Evolutionary conservation across 495 filamentous ascomycete genomes (phyloP).

Genomic region (Tetracladium marchalianum): DNA sequence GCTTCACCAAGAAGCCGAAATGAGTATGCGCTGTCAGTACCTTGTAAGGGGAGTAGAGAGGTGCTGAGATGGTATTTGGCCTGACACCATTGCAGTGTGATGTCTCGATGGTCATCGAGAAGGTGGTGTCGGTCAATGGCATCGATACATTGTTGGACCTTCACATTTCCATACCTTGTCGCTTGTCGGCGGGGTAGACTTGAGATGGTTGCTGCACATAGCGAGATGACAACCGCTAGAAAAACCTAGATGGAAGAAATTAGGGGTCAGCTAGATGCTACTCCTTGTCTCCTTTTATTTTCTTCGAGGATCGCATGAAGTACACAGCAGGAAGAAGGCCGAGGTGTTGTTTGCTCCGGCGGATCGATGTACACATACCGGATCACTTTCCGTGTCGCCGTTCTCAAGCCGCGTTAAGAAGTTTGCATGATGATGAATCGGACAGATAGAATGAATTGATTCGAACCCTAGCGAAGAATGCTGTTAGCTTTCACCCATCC

Average conservation of each 20-base stretch:
- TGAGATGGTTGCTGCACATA: slow-evolving; percentile 9
- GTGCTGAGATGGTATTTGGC: slow-evolving; percentile 1
- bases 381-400: background rate
- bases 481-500: no score
- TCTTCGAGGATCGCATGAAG: no score
- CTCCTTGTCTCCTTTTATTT: no score
- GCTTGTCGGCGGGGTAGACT: background rate
- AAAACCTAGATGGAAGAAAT: background rate
- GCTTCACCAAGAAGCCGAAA: slow-evolving; percentile 4
- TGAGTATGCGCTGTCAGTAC: background rate
- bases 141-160: slow-evolving; percentile 2
- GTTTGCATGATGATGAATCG: slow-evolving; percentile 1
- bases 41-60: background rate
- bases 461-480: slow-evolving; percentile 2
- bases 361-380: background rate
- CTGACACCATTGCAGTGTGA: slow-evolving; percentile 12
- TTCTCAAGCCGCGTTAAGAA: slow-evolving; percentile 4
- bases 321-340: no score
- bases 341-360: no score
- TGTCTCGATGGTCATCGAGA: background rate
- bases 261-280: no score
- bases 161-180: slow-evolving; percentile 2
- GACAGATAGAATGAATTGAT: slow-evolving; percentile 9
- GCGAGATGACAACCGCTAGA: slow-evolving; percentile 4
- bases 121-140: slow-evolving; percentile 1